These are phyloP conservation scores for Dysphania ambrosioides DNA, from an alignment of 148 eudicot genomes.

Conservation along the genomic window DNA sequence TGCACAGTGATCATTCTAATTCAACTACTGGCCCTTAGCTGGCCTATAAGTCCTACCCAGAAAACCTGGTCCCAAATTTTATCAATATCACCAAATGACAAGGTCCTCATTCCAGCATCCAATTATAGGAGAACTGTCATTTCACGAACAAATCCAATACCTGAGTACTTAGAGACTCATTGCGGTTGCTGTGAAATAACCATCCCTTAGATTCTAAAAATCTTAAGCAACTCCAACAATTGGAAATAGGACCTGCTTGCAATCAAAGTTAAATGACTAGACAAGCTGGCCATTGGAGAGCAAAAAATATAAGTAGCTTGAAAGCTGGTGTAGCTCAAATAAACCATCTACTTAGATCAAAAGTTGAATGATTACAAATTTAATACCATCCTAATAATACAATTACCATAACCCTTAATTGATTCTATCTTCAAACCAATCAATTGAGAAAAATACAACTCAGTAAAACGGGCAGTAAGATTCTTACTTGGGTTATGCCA, in stretches of 20 bases:
- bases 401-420: neutral
- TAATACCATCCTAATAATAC: neutral
- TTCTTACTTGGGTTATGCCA: conserved; percentile 37
- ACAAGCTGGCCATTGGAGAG: too few species aligned
- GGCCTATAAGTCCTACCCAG: neutral
- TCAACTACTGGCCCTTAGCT: neutral
- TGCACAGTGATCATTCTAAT: neutral
- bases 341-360: too few species aligned
- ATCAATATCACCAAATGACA: neutral
- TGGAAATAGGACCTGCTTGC: too few species aligned
- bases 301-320: too few species aligned
- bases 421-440: neutral
- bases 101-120: neutral
- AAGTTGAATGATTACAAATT: neutral
- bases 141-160: neutral
- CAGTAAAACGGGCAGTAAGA: neutral
- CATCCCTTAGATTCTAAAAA: neutral
- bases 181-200: neutral
- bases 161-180: neutral
- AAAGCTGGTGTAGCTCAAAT: too few species aligned
- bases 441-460: neutral
- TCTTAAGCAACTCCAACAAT: too few species aligned
- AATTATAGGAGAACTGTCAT: too few species aligned
- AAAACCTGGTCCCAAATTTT: neutral
- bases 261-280: too few species aligned